Percentiles rank a stretch among this genome's conserved stretches.
Conservation (phyloP, 768 basidiomycete species). For the Roridomyces roridus region DNA sequence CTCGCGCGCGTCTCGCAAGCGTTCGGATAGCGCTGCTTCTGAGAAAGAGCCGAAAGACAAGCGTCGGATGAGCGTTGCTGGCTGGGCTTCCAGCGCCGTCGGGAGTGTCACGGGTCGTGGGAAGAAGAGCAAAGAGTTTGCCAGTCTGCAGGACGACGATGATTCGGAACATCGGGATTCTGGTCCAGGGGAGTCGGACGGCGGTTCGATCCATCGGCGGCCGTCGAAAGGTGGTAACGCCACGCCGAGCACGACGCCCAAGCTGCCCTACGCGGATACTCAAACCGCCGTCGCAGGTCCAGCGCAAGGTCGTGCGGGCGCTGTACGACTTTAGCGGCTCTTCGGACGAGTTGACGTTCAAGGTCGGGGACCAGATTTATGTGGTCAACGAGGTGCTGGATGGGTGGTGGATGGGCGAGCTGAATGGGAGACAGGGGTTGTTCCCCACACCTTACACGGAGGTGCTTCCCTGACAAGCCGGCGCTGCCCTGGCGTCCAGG, state of each 20-base stretch:
- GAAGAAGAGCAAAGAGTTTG: constrained; percentile 67
- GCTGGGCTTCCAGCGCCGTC: constrained; percentile 74
- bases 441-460: constrained; percentile 86
- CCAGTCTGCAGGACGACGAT: constrained; percentile 56
- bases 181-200: constrained; percentile 23
- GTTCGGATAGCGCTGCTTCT: constrained; percentile 62
- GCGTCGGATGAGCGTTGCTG: constrained; percentile 56
- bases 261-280: constrained; percentile 47
- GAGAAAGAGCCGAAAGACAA: constrained; percentile 44
- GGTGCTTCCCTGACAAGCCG: constrained; percentile 41
- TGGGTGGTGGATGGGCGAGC: constrained; percentile 91
- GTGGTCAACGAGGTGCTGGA: constrained; percentile 84
- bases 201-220: constrained; percentile 28
- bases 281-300: constrained; percentile 56
- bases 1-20: constrained; percentile 69
- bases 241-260: constrained; percentile 46
- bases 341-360: constrained; percentile 80
- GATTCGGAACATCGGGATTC: constrained; percentile 30
- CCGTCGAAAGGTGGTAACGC: constrained; percentile 33
- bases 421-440: constrained; percentile 72
- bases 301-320: constrained; percentile 67
- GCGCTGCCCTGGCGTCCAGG: constrained; percentile 26
- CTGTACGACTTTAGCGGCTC: constrained; percentile 78
- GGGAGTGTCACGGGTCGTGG: constrained; percentile 62
- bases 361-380: constrained; percentile 73